Base-by-base conservation (phyloP, 2,329 filamentous ascomycete genomes). In the Aspergillus terreus region DNA sequence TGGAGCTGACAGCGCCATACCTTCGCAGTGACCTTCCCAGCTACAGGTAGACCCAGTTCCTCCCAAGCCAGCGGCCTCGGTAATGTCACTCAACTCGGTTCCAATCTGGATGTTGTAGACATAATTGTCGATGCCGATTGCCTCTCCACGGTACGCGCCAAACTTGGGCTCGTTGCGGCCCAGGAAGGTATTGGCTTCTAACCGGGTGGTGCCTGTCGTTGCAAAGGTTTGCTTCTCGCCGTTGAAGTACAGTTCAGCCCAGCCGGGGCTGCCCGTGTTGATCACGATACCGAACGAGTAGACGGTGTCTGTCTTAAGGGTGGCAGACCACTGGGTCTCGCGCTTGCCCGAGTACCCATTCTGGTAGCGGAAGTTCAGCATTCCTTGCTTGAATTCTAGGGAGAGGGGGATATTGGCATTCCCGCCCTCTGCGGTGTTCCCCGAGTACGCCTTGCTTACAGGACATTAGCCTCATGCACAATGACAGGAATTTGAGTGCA, bases 111-210 rank as follows among this genome's bases (percentile, higher is more conserved):
- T 41, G 11, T 46, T 45, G 21, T 58, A 58, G 11, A 58, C 49
- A 40, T 56, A 58, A 6, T 47, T 58, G 23, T 58, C 54, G 25
- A 58, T 50, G 3, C 14, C 49, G 3, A 56, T 41, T 2, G 38
- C 54, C 42, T 58, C 56, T 3, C 56, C 56, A n/a, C 54, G 54
- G 36, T 55, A 58, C 7, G 49, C 54, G n/a, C 56, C 56, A 35
- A 58, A 56, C 46, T 58, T 58, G 12, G 56, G 56, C 30, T 56
- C 53, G n/a, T 49, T 36, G 7, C 50, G 51, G 4, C 56, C 56
- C 3, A 48, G 46, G 27, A 50, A 53, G 14, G 54, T 56, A 19
- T 47, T 51, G 9, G 54, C 54, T 2, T 36, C 10, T 33, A 54
- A 17, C 10, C 46, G 47, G 6, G 50, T 48, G 14, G 23, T 41